Percentiles rank a stretch among this genome's conserved stretches.
These are phyloP conservation scores for Porpolomopsis calyptriformis DNA, from an alignment of 768 basidiomycete genomes.

Conservation along the genomic window DNA sequence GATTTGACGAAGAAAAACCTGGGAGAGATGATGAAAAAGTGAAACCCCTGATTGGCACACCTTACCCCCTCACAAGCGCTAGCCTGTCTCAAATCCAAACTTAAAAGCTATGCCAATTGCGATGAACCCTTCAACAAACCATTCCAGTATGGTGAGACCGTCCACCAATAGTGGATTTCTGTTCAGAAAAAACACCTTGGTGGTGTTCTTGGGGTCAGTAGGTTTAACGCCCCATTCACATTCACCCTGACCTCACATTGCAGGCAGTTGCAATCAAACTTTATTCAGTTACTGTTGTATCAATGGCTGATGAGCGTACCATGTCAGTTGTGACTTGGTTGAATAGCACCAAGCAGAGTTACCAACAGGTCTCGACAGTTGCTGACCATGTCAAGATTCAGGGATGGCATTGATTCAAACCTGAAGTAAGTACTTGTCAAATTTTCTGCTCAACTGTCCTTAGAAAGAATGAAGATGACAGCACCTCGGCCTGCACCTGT, in stretches of 20 bases:
- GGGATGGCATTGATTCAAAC: slow-evolving; percentile 1
- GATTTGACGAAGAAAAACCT: slow-evolving; percentile 5
- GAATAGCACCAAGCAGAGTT: slow-evolving; percentile 21
- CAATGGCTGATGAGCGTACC: slow-evolving; percentile 30
- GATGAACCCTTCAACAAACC: slow-evolving; percentile 12
- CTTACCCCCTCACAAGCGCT: slow-evolving; percentile 9
- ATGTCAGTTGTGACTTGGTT: slow-evolving; percentile 24
- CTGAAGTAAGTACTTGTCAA: background rate
- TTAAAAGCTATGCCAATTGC: slow-evolving; percentile 9
- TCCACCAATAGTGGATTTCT: slow-evolving; percentile 10
- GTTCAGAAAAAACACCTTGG: slow-evolving; percentile 15
- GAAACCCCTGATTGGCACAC: slow-evolving; percentile 9
- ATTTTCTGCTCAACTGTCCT: background rate
- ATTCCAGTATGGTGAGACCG: slow-evolving; percentile 2
- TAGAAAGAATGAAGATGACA: background rate
- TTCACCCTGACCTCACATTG: background rate
- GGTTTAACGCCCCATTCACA: background rate
- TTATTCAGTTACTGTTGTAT: slow-evolving; percentile 23
- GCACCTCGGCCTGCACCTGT: slow-evolving; percentile 1
- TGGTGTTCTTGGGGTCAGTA: slow-evolving; percentile 22
- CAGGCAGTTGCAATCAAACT: slow-evolving; percentile 26
- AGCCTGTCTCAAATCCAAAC: slow-evolving; percentile 8
- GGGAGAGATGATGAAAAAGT: slow-evolving; percentile 4
- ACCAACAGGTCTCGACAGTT: slow-evolving; percentile 18
- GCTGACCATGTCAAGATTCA: slow-evolving; percentile 3